Conservation (phyloP, 805 yeast species). For the Ogataea siamensis region DNA sequence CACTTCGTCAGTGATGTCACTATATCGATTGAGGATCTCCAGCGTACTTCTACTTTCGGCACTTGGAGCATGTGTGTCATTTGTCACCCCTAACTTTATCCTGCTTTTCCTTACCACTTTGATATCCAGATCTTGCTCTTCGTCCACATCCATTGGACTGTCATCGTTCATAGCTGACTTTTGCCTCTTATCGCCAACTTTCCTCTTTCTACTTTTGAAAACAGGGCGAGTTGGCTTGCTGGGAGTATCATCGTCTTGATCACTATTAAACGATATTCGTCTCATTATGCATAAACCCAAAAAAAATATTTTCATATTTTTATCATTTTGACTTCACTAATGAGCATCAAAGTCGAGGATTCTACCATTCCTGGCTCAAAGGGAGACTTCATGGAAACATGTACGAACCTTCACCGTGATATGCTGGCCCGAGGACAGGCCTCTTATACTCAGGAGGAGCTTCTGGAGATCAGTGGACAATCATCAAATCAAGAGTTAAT, state of each 20-base stretch:
- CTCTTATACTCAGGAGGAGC: conserved; percentile 66
- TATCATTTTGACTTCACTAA: neutral
- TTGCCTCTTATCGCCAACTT: conserved; percentile 6
- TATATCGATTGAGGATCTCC: conserved; percentile 7
- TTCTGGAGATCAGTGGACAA: conserved; percentile 48
- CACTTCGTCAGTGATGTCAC: neutral
- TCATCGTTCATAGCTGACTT: neutral
- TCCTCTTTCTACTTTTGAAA: conserved; percentile 8
- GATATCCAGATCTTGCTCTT: conserved; percentile 2
- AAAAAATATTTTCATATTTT: conserved; percentile 5
- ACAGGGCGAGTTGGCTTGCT: conserved; percentile 1
- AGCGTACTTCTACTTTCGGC: conserved; percentile 4
- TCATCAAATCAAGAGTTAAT: conserved; percentile 42
- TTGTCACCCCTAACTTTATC: conserved; percentile 1
- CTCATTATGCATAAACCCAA: conserved; percentile 5
- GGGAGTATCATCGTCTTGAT: conserved; percentile 2
- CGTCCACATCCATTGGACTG: conserved; percentile 4
- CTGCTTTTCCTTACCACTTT: conserved; percentile 3
- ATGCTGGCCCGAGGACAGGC: conserved; percentile 56
- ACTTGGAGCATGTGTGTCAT: neutral
- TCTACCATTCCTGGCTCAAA: conserved; percentile 12
- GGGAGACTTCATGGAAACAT: neutral
- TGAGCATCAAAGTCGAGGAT: conserved; percentile 13
- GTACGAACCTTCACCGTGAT: conserved; percentile 45
- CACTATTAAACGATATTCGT: conserved; percentile 9